A percentile compares a stretch with the other conserved stretches of the same genome.
phyloP scores from a whole-genome alignment of 306 rosid species.

The Vigna hirtella region DNA sequence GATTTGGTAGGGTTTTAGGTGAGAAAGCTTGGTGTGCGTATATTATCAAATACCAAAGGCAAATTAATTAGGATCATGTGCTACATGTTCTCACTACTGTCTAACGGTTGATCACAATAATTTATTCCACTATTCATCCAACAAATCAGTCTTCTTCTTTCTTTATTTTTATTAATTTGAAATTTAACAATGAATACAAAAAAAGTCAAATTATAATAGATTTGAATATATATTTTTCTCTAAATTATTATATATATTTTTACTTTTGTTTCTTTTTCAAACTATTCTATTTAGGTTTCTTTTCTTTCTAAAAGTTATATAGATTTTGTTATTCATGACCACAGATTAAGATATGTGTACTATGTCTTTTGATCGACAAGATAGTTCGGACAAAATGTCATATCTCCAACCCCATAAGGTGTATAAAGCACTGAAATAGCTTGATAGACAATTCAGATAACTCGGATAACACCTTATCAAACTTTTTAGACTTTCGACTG shows the following conservation, averaged over 20 bases:
- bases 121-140: background rate
- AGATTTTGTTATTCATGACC: accelerated
- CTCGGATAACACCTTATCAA: no score
- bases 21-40: background rate
- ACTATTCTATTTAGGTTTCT: no score
- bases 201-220: no score
- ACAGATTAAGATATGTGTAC: no score
- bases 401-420: accelerated
- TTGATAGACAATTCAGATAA: no score
- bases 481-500: accelerated
- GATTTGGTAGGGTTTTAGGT: conserved; percentile 42
- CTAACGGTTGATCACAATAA: background rate
- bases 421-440: no score
- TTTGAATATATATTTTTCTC: no score
- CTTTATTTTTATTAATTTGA: background rate
- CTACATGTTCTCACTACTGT: background rate
- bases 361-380: no score
- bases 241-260: no score
- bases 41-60: background rate
- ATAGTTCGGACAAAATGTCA: no score
- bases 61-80: background rate
- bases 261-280: no score
- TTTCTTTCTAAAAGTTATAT: no score
- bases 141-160: background rate
- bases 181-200: background rate